phyloP scores from a whole-genome alignment of 2,329 filamentous ascomycete species.

The Exophiala alcalophila region DNA sequence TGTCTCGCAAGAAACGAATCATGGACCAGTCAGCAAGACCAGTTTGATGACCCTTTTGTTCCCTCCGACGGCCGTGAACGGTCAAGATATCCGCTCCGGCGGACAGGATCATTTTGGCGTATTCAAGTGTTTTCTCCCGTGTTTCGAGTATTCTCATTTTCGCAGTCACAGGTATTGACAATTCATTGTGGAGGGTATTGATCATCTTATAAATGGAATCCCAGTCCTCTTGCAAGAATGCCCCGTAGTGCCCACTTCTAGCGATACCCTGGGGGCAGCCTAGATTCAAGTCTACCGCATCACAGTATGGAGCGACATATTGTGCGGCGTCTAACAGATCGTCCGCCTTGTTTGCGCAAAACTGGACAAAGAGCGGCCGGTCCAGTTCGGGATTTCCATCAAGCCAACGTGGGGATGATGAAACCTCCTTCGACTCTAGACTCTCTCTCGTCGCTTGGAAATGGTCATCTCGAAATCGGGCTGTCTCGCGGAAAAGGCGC shows the following conservation, averaged over 20 bases:
- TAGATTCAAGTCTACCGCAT: constrained; percentile 86
- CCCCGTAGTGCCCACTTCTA: constrained; percentile 82
- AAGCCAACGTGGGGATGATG: constrained; percentile 54
- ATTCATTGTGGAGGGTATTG: constrained; percentile 71
- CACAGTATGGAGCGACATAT: constrained; percentile 79
- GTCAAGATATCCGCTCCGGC: constrained; percentile 92
- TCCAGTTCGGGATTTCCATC: constrained; percentile 85
- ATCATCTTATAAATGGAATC: constrained; percentile 79
- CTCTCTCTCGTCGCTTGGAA: constrained; percentile 66
- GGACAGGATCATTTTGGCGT: constrained; percentile 79
- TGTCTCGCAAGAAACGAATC: constrained; percentile 77
- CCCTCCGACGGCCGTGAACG: constrained; percentile 80
- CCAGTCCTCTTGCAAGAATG: constrained; percentile 93
- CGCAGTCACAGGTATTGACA: constrained; percentile 83
- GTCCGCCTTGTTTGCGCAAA: constrained; percentile 62
- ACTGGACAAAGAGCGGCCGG: constrained; percentile 90
- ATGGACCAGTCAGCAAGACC: constrained; percentile 89
- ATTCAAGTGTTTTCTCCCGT: constrained; percentile 79
- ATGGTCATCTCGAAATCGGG: constrained; percentile 72
- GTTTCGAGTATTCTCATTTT: constrained; percentile 92
- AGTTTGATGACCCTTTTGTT: constrained; percentile 95
- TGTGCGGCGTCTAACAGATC: constrained; percentile 63
- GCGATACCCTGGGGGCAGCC: constrained; percentile 97
- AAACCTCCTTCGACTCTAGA: constrained; percentile 35
- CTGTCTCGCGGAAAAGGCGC: constrained; percentile 74